A percentile compares a stretch with the other conserved stretches of the same genome.
These are phyloP conservation scores for Metschnikowia colocasiae DNA, from an alignment of 805 yeast species.

Conservation along the genomic window DNA sequence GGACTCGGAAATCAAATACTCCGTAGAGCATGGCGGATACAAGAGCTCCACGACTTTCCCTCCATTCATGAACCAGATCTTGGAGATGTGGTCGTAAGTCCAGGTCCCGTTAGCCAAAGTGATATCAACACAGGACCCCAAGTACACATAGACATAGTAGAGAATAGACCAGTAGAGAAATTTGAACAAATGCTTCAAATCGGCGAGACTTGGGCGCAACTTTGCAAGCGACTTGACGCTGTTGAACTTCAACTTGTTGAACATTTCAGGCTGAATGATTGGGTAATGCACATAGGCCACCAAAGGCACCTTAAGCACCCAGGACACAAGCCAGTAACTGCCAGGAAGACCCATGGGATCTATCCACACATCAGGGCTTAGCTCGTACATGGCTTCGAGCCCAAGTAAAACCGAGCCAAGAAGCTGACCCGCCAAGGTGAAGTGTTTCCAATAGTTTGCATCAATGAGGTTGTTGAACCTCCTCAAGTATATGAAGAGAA, in stretches of 20 bases:
- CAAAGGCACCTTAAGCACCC: conserved; percentile 65
- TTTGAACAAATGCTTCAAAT: conserved; percentile 33
- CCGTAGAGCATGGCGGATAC: conserved; percentile 90
- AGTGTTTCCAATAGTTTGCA: conserved; percentile 66
- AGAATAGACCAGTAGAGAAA: conserved; percentile 69
- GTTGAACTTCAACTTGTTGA: conserved; percentile 48
- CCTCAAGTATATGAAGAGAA: conserved; percentile 60
- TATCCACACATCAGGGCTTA: conserved; percentile 85
- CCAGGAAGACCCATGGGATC: conserved; percentile 96
- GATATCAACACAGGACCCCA: conserved; percentile 64
- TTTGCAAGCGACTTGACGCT: conserved; percentile 19
- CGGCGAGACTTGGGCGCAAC: conserved; percentile 15
- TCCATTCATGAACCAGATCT: conserved; percentile 55
- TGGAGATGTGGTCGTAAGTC: conserved; percentile 74
- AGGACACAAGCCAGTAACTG: conserved; percentile 61
- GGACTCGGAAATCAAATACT: conserved; percentile 28
- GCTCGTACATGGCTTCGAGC: conserved; percentile 61
- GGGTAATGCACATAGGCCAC: conserved; percentile 94
- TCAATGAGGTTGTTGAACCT: conserved; percentile 58
- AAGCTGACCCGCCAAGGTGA: conserved; percentile 86
- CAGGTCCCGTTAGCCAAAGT: conserved; percentile 84
- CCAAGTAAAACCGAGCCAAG: conserved; percentile 70
- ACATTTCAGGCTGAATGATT: conserved; percentile 83
- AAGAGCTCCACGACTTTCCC: conserved; percentile 43
- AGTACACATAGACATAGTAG: conserved; percentile 57